Evolutionary conservation across 768 basidiomycete species (phyloP), one percentile per base, ranked within the genome.

Genomic region (Mycena rebaudengoi): DNA sequence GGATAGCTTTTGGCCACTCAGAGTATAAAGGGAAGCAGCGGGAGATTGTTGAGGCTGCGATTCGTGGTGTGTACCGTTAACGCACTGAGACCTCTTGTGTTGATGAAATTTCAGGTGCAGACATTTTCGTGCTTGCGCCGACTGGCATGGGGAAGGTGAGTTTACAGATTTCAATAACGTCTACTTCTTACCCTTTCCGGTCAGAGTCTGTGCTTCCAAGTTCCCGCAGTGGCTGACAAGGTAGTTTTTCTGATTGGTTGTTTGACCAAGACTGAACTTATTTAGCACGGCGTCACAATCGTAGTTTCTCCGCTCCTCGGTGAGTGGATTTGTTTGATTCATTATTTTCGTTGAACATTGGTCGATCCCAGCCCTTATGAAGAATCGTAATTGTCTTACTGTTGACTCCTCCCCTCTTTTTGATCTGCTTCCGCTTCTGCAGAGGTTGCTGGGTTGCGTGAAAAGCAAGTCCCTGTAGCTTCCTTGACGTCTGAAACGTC

Each of bases 101-200:
- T 33, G 12, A 33, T 21, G 2, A 14, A 18, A 25, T 32, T 35
- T 23, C 58, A 92, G 92, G 90, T 5, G 76, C 75, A 10, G 92
- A 94, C 74, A 87, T 94, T 14, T 83, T 94, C 49, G 91, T 93
- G 11, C 82, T 94, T 3, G 94, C 93, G 18, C 92, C 94, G 0
- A 95, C 94, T 11, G 92, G 94, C 5, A 92, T 95, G 91, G 94
- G 94, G 32, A 95, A 95, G 84, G 93, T 90, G 29, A 37, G 70
- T 16, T 52, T 2, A 35, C n/a, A 71, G 49, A 1, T 14, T 6
- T 44, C 6, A 2, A 23, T 16, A 10, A 41, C 6, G 8, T 8
- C 25, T 35, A 2, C 21, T 5, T 45, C 30, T 25, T 25, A 7
- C 23, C 51, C 46, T 54, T 43, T 44, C 20, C 21, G 33, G 21